Base-by-base conservation (phyloP, 441 rosid species). In the Euphorbia neoarborescens region DNA sequence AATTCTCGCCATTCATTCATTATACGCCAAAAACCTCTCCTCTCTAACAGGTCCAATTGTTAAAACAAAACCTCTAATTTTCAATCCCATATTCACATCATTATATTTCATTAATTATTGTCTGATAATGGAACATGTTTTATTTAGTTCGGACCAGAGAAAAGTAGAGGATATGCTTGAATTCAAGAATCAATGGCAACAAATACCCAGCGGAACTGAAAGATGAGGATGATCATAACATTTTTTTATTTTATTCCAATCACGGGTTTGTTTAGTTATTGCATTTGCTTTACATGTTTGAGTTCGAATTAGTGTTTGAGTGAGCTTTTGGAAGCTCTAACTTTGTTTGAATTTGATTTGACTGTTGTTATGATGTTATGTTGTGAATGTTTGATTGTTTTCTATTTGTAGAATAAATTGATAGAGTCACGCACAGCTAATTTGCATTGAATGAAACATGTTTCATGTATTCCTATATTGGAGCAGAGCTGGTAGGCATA, bases 1-100 rank as follows among this genome's bases (percentile, higher is more conserved):
- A 85, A 83, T 74, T 87, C 94, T 80, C 88, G 84, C 88, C 92
- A 85, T 87, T 89, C 88, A 87, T 75, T 89, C 88, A 87, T 75
- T 50, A 48, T 61, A 4, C 32, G 69, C 76, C 46, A 59, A 74
- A 66, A 73, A 40, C 7, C 3, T 79, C 70, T 51, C 48, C 71
- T 77, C 70, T 78, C 75, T 76, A 19, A 64, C 78, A 84, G 92
- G 96, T 90, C 51, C 68, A 72, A 27, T 35, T 38, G 56, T 64
- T 53, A 61, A 50, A 28, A n/a, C n/a, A 65, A 37, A 32, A 32
- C 4, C 54, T 68, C 76, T n/a, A 34, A 25, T 62, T 40, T 65
- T 51, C 61, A 57, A 61, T 76, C 60, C 20, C 48, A 24, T 5
- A 0, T 13, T 59, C 50, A 40, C 37, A 40, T 22, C 30, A 35